Evolutionary conservation across 192 early-diverging fungal species (phyloP).

Genomic region (Martensiomyces pterosporus): DNA sequence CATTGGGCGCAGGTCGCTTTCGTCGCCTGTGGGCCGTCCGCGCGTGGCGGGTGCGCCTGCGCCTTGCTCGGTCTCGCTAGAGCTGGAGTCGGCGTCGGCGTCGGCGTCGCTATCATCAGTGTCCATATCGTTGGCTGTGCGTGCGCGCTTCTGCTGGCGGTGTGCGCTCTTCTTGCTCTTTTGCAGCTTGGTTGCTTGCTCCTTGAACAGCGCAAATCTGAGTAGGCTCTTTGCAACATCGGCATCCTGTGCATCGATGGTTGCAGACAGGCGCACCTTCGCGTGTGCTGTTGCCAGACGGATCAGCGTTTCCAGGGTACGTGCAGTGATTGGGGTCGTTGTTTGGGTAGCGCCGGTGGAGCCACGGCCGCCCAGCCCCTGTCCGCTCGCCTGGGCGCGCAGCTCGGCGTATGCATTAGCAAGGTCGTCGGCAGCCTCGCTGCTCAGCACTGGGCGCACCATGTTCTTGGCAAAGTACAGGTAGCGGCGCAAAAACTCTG

Average conservation of each 20-base stretch:
- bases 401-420: constrained; percentile 77
- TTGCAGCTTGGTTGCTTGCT: constrained; percentile 50
- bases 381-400: constrained; percentile 65
- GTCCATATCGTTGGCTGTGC: constrained; percentile 26
- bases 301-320: constrained; percentile 96
- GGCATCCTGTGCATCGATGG: constrained; percentile 83
- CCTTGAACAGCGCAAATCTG: constrained; percentile 89
- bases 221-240: constrained; percentile 76
- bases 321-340: constrained; percentile 95
- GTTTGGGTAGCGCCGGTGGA: constrained; percentile 69
- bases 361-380: constrained; percentile 19
- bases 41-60: no score
- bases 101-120: constrained; percentile 46
- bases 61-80: neutral
- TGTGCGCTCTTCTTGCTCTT: constrained; percentile 26
- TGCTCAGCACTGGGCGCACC: constrained; percentile 76
- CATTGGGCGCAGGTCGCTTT: no score
- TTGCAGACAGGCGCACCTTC: constrained; percentile 78
- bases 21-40: no score
- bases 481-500: constrained; percentile 91
- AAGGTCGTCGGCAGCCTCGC: constrained; percentile 81
- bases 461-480: constrained; percentile 89
- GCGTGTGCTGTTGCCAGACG: constrained; percentile 95
- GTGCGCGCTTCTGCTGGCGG: constrained; percentile 43
- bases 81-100: constrained; percentile 28